These are phyloP conservation scores for Citrullus mucosospermus DNA, from an alignment of 306 rosid genomes.

Conservation along the genomic window DNA sequence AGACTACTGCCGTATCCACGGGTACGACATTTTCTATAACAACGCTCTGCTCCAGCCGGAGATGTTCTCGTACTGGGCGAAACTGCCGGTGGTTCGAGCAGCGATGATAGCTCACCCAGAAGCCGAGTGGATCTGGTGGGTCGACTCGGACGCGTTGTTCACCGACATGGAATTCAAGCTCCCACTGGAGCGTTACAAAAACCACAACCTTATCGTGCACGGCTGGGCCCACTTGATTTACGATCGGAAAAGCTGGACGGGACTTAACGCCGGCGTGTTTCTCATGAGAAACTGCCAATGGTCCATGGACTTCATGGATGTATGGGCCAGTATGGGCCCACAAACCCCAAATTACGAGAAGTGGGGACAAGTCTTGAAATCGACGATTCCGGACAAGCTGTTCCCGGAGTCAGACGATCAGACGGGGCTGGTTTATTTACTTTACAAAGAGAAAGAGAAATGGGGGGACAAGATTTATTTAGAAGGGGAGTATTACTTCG, in stretches of 20 bases:
- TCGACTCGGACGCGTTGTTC: conserved; percentile 31
- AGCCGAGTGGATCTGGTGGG: conserved; percentile 42
- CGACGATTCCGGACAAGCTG: conserved; percentile 19
- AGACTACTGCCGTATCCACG: conserved; percentile 36
- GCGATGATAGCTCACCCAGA: conserved; percentile 38
- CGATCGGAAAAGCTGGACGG: conserved; percentile 30
- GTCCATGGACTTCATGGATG: conserved; percentile 30
- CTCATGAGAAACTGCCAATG: conserved; percentile 34
- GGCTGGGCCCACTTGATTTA: conserved; percentile 21
- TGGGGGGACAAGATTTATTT: conserved; percentile 26
- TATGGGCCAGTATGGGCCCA: conserved; percentile 42
- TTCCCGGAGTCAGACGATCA: conserved; percentile 27
- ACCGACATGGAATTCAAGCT: conserved; percentile 33
- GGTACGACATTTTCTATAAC: conserved; percentile 28
- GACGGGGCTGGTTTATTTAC: conserved; percentile 19
- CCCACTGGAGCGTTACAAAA: conserved; percentile 14
- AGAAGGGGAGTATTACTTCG: conserved; percentile 18
- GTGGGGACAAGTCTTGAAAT: conserved; percentile 16
- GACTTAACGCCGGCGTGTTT: conserved; percentile 20
- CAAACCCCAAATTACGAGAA: not conserved
- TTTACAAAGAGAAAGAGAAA: not conserved
- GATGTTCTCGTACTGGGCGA: conserved; percentile 35
- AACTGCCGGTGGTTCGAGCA: conserved; percentile 17
- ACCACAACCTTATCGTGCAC: conserved; percentile 17
- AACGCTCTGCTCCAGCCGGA: conserved; percentile 24